Evolutionary conservation across 2,329 filamentous ascomycete species (phyloP).

Genomic region (Hypoxylon sp.): DNA sequence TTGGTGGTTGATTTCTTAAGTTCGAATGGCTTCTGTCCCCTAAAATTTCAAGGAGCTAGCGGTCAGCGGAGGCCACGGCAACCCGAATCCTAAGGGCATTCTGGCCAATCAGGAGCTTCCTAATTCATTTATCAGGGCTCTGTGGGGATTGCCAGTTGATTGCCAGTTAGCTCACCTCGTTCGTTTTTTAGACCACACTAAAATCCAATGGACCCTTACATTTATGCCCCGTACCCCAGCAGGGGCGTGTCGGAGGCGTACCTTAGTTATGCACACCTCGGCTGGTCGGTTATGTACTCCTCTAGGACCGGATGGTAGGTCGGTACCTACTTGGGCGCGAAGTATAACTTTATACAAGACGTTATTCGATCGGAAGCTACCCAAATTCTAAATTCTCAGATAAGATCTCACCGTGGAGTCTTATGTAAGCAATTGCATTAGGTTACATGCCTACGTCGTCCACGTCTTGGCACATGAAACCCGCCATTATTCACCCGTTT

Average conservation of each 20-base stretch:
- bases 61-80: conserved; percentile 41
- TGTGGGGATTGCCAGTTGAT: conserved; percentile 34
- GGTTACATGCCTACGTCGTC: background rate
- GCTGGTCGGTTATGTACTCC: conserved; percentile 41
- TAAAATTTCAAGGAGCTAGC: conserved; percentile 39
- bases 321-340: conserved; percentile 21
- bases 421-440: conserved; percentile 9
- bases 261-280: conserved; percentile 36
- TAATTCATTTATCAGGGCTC: conserved; percentile 43
- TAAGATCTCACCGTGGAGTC: conserved; percentile 15
- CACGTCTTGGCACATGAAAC: conserved; percentile 4
- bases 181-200: conserved; percentile 6
- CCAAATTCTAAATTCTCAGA: conserved; percentile 4
- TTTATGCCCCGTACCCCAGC: conserved; percentile 10
- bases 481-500: conserved; percentile 12
- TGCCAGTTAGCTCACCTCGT: conserved; percentile 33
- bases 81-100: conserved; percentile 23
- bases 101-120: conserved; percentile 34
- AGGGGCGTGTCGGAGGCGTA: conserved; percentile 3
- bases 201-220: conserved; percentile 25
- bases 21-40: conserved; percentile 36
- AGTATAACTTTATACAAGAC: conserved; percentile 16
- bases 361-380: conserved; percentile 11
- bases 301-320: conserved; percentile 23
- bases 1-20: conserved; percentile 37